Evolutionary conservation across 2,329 filamentous ascomycete species (phyloP).

Genomic region (Monosporascus sp.): DNA sequence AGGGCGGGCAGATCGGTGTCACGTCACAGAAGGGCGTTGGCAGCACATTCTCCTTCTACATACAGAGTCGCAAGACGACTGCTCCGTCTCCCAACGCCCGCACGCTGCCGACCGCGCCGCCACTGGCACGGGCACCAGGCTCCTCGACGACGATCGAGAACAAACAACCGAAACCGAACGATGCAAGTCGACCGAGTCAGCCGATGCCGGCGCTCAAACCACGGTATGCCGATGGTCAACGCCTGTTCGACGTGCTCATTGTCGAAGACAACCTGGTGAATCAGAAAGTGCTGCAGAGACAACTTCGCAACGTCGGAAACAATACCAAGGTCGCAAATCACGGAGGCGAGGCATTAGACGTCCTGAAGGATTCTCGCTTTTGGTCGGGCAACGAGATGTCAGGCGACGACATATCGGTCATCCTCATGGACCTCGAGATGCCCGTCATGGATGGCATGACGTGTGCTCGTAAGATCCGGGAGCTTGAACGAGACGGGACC

Average conservation of each 20-base stretch:
- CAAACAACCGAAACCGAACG: conserved; percentile 16
- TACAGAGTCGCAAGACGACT: conserved; percentile 58
- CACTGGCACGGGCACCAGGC: conserved; percentile 26
- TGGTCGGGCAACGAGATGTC: conserved; percentile 45
- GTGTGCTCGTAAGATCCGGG: conserved; percentile 64
- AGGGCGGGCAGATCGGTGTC: conserved; percentile 74
- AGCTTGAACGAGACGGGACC: conserved; percentile 58
- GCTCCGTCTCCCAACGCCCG: conserved; percentile 34
- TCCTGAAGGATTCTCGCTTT: conserved; percentile 50
- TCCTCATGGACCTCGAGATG: conserved; percentile 82
- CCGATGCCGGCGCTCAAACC: conserved; percentile 13
- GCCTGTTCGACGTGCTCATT: conserved; percentile 53
- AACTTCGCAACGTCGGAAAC: conserved; percentile 57
- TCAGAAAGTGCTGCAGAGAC: conserved; percentile 58
- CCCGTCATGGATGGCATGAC: conserved; percentile 78
- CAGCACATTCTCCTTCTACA: conserved; percentile 73
- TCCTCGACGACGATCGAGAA: conserved; percentile 29
- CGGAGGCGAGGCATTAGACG: conserved; percentile 57
- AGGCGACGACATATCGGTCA: conserved; percentile 56
- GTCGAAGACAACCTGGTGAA: conserved; percentile 67
- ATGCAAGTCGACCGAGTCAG: conserved; percentile 3
- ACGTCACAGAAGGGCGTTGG: conserved; percentile 62
- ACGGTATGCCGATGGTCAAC: conserved; percentile 24
- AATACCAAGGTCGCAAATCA: conserved; percentile 61
- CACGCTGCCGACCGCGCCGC: conserved; percentile 23